phyloP scores from a whole-genome alignment of 2,329 filamentous ascomycete species.

The Blastomyces percursus region DNA sequence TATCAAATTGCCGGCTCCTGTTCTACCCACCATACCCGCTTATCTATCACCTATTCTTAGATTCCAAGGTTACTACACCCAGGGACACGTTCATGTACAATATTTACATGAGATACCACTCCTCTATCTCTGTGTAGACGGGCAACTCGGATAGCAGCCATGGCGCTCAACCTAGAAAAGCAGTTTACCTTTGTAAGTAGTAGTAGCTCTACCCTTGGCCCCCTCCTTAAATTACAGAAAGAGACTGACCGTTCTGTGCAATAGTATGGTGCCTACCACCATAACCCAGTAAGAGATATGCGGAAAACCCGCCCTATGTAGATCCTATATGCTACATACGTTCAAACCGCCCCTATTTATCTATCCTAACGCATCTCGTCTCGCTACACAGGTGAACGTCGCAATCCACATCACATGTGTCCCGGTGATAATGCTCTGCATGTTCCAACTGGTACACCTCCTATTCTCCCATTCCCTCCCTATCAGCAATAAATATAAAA shows the following conservation, averaged over 20 bases:
- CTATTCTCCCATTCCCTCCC: neutral
- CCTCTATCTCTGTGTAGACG: neutral
- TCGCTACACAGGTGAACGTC: constrained; percentile 46
- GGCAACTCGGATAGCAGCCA: constrained; percentile 2
- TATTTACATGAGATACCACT: neutral
- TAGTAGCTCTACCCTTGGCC: neutral
- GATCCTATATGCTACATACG: neutral
- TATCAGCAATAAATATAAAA: neutral
- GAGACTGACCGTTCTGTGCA: constrained; percentile 10
- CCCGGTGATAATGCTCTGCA: constrained; percentile 50
- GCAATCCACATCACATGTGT: constrained; percentile 55
- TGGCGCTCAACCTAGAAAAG: constrained; percentile 50
- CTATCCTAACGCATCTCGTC: constrained; percentile 13
- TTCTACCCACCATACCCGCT: too few relatives aligned
- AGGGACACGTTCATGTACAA: neutral
- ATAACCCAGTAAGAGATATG: constrained; percentile 45
- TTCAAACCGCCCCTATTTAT: constrained; percentile 7
- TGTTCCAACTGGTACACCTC: constrained; percentile 44
- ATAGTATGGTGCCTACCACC: constrained; percentile 57
- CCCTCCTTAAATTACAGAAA: neutral
- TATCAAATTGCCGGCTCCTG: neutral
- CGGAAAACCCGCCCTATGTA: neutral
- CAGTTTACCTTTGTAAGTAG: constrained; percentile 53
- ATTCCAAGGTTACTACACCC: neutral
- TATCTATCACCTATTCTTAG: too few relatives aligned